Percentiles rank a stretch among this genome's conserved stretches.
phyloP scores from a whole-genome alignment of 2,329 filamentous ascomycete species.

The Ascochyta rabiei region DNA sequence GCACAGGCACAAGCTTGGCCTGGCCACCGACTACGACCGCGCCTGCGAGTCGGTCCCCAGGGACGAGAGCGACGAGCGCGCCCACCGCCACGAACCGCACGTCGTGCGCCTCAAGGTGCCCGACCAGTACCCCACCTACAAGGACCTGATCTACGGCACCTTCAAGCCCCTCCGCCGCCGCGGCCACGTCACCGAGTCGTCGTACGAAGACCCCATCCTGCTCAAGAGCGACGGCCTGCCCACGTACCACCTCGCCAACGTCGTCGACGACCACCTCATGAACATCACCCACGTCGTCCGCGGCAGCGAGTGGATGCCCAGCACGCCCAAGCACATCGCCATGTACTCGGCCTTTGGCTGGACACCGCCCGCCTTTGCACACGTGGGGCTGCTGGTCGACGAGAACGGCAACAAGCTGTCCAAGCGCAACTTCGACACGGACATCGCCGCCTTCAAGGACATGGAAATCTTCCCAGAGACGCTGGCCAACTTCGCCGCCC shows the following conservation, averaged over 20 bases:
- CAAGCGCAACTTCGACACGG: constrained; percentile 77
- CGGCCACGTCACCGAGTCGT: constrained; percentile 50
- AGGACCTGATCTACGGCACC: constrained; percentile 79
- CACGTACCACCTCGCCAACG: constrained; percentile 96
- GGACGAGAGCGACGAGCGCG: constrained; percentile 73
- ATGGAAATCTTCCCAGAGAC: constrained; percentile 67
- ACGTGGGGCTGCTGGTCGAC: constrained; percentile 57
- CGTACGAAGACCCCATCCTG: constrained; percentile 83
- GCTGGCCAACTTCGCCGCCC: constrained; percentile 79
- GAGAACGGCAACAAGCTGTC: constrained; percentile 63
- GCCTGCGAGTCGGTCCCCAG: constrained; percentile 72
- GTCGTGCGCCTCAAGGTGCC: constrained; percentile 77
- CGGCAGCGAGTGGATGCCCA: constrained; percentile 95
- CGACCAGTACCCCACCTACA: constrained; percentile 66
- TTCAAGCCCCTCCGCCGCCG: constrained; percentile 41
- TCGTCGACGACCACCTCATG: constrained; percentile 96
- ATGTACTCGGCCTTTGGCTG: constrained; percentile 58
- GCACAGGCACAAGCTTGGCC: constrained; percentile 64
- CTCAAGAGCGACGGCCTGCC: constrained; percentile 91
- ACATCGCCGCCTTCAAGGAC: constrained; percentile 63
- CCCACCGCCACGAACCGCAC: constrained; percentile 70
- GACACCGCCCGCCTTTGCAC: constrained; percentile 55
- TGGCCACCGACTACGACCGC: constrained; percentile 69
- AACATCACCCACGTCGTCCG: constrained; percentile 93
- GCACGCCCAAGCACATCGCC: constrained; percentile 78